phyloP scores from a whole-genome alignment of 2,329 filamentous ascomycete species.

The Cercospora sp. region DNA sequence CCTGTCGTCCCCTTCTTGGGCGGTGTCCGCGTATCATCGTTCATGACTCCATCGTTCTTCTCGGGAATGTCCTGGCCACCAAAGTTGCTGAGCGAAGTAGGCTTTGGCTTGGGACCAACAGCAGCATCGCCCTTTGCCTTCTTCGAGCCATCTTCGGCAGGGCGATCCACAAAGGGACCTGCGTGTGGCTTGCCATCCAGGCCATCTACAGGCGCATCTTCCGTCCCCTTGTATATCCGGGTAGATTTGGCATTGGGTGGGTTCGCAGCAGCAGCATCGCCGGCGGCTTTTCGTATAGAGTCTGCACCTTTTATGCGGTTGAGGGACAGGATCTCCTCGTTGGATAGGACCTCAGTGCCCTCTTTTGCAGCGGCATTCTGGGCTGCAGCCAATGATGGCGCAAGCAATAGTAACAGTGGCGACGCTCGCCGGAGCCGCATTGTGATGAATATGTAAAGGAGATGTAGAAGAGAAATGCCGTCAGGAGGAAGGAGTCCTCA shows the following conservation, averaged over 20 bases:
- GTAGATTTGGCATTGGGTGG: constrained; percentile 28
- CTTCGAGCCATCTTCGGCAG: constrained; percentile 32
- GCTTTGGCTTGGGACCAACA: constrained; percentile 36
- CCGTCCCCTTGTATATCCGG: constrained; percentile 55
- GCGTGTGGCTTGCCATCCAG: constrained; percentile 91
- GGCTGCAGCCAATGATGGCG: constrained; percentile 58
- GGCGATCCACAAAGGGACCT: constrained; percentile 71
- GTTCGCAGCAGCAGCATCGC: constrained; percentile 29
- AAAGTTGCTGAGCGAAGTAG: constrained; percentile 38
- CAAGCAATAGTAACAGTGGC: constrained; percentile 60
- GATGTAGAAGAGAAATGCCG: background rate
- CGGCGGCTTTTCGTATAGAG: constrained; percentile 6
- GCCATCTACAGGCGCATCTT: constrained; percentile 87
- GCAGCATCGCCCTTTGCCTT: constrained; percentile 33
- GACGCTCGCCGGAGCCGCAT: constrained; percentile 58
- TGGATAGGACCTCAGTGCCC: constrained; percentile 25
- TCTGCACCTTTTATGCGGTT: constrained; percentile 24
- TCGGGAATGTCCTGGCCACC: constrained; percentile 49
- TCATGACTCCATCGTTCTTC: constrained; percentile 81
- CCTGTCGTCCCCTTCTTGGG: constrained; percentile 86
- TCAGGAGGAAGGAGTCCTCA: background rate
- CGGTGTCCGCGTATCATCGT: constrained; percentile 72
- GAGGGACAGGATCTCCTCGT: constrained; percentile 32
- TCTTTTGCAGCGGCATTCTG: constrained; percentile 18
- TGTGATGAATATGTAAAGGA: constrained; percentile 28